Base-by-base conservation (phyloP, 2,329 filamentous ascomycete species). In the Lasiodiplodia theobromae region DNA sequence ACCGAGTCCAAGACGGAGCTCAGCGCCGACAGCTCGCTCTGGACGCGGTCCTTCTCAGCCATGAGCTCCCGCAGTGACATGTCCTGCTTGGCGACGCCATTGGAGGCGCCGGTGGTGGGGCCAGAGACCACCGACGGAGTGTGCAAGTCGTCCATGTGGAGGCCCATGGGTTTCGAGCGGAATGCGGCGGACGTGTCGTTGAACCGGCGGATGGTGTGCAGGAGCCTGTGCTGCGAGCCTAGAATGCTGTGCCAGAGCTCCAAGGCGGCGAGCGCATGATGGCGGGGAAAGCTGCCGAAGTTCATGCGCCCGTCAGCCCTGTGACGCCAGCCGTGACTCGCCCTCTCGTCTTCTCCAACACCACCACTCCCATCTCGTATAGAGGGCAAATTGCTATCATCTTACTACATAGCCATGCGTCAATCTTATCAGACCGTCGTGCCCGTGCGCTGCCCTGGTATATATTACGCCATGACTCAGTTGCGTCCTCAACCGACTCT, bases 1-100 rank as follows among this genome's bases (percentile, higher is more conserved):
- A 97, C 94, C 72, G 94, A 96, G 72, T 94, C 92, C n/a, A 99
- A 87, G 16, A 98, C 93, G 66, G 90, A 86, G 70, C 94, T 90
- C 10, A 98, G 85, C 16, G 94, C 92, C 74, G 90, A 92, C 70
- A 99, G 86, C 82, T 99, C 95, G 58, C 88, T 89, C 82, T 99
- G 96, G 54, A 97, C 83, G 68, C 88, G 86, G 73, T 95, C 90
- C 80, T 97, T 98, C 82, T 93, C 92, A 40, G 87, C 86, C 77
- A 96, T 92, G 64, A 98, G 88, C 82, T 97, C 91, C 53, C 87
- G 82, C 77, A 97, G 88, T 62, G 92, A 91, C 73, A 93, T 81
- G 71, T 90, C 86, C 72, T 83, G 82, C 66, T 82, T 86, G 65
- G 87, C 83, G 72, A 87, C 82, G 72, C 91, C 91, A 78, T 91